Evolutionary conservation across 108 stramenopile species (phyloP), one percentile per base, ranked within the genome.

Genomic region (Seminavis robusta): DNA sequence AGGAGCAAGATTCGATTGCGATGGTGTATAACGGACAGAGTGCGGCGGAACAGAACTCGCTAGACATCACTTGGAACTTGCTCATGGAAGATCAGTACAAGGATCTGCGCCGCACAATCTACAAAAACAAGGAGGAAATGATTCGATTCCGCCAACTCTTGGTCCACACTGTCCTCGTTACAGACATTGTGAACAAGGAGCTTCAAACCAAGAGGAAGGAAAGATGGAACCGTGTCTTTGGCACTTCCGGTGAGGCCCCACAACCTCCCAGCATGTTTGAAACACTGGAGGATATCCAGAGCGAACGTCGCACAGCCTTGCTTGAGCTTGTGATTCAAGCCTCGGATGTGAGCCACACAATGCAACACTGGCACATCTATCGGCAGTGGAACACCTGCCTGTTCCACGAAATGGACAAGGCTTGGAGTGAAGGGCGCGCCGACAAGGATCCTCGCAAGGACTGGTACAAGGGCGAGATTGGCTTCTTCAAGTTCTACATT

Each of bases 1-100:
- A 46, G 32, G 71, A 72, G 27, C 21, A 39, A 23, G 47, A 57
- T n/a, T 59, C 54, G 7, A 52, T 82, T 42, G 81, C 81, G 15
- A 36, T 65, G 4, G 15, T 77, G 34, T 82, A 82, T 53, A 70
- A 75, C 30, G 73, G 77, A 51, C 76, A 77, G 57, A 59, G 63
- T 48, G 64, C 77, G 16, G 69, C 76, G 3, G 81, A 81, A 45
- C 80, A 81, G 52, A 46, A 73, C 23, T 70, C 68, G 0, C 47
- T 81, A 28, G 76, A 73, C 24, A 43, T 82, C 30, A 69, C 81
- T 6, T 82, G 77, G 67, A 43, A 69, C 4, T 33, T 60, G 41
- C 53, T 82, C 33, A 69, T 67, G 60, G 47, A 65, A 19, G 39
- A 43, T 30, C 52, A 47, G 17, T 69, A 56, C 38, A 39, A 61